phyloP scores from a whole-genome alignment of 805 yeast genomes.

The Kregervanrija delftensis region DNA sequence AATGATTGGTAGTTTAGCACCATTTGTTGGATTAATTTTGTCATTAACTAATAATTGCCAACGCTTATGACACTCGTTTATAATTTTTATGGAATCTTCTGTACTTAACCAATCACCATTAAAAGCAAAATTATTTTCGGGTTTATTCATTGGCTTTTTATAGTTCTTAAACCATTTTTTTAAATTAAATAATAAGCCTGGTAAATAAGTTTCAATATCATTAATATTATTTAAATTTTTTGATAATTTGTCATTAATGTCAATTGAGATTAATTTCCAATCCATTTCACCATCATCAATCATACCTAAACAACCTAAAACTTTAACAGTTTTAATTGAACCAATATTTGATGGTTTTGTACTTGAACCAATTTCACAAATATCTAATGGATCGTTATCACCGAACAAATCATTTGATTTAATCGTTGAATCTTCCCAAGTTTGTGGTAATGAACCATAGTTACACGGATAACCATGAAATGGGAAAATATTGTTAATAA shows the following conservation, averaged over 20 bases:
- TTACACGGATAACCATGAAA: slow-evolving; percentile 80
- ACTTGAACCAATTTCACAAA: slow-evolving; percentile 75
- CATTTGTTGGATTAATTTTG: neutral
- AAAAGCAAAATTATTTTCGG: slow-evolving; percentile 68
- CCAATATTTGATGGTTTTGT: slow-evolving; percentile 34
- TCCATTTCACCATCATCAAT: slow-evolving; percentile 95
- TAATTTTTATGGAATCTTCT: slow-evolving; percentile 50
- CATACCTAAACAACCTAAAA: slow-evolving; percentile 70
- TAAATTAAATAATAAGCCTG: slow-evolving; percentile 64
- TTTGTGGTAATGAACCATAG: slow-evolving; percentile 86
- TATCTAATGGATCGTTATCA: slow-evolving; percentile 94
- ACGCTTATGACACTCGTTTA: slow-evolving; percentile 58
- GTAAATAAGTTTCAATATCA: slow-evolving; percentile 63
- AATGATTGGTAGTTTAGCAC: slow-evolving; percentile 24
- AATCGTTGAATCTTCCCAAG: slow-evolving; percentile 92
- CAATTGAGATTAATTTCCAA: slow-evolving; percentile 82
- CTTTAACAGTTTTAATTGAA: slow-evolving; percentile 54
- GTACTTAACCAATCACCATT: slow-evolving; percentile 43
- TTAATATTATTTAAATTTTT: slow-evolving; percentile 49
- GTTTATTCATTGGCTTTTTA: slow-evolving; percentile 78
- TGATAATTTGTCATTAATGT: slow-evolving; percentile 60
- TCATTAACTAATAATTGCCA: slow-evolving; percentile 55
- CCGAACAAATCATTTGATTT: slow-evolving; percentile 42
- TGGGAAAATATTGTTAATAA: slow-evolving; percentile 74
- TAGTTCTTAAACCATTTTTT: slow-evolving; percentile 78